Evolutionary conservation across 140 eudicot genomes (phyloP).

Genomic region (Oenanthe javanica): DNA sequence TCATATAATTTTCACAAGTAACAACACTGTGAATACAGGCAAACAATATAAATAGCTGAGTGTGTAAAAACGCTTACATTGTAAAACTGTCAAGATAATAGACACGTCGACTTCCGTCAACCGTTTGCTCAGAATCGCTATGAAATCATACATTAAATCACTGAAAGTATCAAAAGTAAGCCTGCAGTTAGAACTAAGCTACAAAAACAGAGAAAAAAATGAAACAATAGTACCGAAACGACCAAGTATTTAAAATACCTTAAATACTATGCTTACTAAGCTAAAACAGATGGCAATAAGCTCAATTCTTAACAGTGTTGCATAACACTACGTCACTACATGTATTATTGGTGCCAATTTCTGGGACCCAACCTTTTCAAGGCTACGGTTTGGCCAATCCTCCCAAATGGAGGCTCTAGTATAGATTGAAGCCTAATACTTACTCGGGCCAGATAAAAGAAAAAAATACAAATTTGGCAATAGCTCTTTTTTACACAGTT

Average conservation of each 20-base stretch:
- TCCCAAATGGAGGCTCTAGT: not conserved
- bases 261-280: not conserved
- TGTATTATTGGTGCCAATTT: not conserved
- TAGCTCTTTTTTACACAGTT: not conserved
- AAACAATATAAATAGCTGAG: not conserved
- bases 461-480: not conserved
- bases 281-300: not conserved
- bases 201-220: not conserved
- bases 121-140: constrained; percentile 67
- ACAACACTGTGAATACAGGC: not conserved
- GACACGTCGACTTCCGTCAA: constrained; percentile 92
- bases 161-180: constrained; percentile 28
- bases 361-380: not conserved
- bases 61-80: constrained; percentile 37
- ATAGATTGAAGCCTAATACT: not conserved
- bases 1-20: not conserved
- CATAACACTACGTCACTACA: not conserved
- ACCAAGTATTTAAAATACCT: not conserved
- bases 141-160: constrained; percentile 79
- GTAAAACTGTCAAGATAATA: constrained; percentile 65
- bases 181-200: not conserved
- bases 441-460: not conserved
- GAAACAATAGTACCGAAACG: no score
- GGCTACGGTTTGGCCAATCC: not conserved
- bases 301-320: not conserved